Percentiles rank a stretch among this genome's conserved stretches.
These are phyloP conservation scores for Hemileccinum impolitum DNA, from an alignment of 768 basidiomycete genomes.

Conservation along the genomic window DNA sequence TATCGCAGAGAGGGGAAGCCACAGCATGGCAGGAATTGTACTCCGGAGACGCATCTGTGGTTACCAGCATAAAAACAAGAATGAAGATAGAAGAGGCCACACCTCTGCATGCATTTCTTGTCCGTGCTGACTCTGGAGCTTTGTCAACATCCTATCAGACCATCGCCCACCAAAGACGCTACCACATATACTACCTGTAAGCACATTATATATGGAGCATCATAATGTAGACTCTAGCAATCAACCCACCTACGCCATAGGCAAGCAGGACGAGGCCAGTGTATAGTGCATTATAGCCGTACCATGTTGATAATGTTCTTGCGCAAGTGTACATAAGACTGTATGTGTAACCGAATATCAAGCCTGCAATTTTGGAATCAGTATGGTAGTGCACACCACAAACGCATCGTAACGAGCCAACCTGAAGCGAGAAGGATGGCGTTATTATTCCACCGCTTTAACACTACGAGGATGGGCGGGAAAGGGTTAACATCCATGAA, in stretches of 20 bases:
- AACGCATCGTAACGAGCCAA: not conserved
- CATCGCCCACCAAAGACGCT: constrained; percentile 58
- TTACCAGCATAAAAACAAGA: not conserved
- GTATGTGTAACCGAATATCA: constrained; percentile 71
- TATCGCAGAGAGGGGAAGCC: constrained; percentile 54
- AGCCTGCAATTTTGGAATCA: constrained; percentile 37
- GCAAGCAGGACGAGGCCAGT: constrained; percentile 77
- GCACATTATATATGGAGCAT: not conserved
- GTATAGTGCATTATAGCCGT: constrained; percentile 64
- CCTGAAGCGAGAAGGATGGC: constrained; percentile 44
- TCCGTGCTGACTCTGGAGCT: constrained; percentile 41
- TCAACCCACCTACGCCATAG: constrained; percentile 59
- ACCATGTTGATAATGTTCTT: constrained; percentile 60
- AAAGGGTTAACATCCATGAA: constrained; percentile 72
- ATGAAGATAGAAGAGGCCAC: constrained; percentile 4
- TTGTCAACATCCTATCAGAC: constrained; percentile 46
- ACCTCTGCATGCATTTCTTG: constrained; percentile 62
- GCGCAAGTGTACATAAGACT: constrained; percentile 72
- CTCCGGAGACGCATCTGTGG: constrained; percentile 68
- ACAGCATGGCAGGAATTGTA: constrained; percentile 51
- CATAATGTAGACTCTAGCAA: not conserved
- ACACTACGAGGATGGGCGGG: constrained; percentile 53
- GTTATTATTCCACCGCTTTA: constrained; percentile 65
- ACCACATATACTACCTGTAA: constrained; percentile 47
- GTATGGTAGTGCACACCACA: not conserved